Base-by-base conservation (phyloP, 2,329 filamentous ascomycete species). In the Aspergillus jensenii region DNA sequence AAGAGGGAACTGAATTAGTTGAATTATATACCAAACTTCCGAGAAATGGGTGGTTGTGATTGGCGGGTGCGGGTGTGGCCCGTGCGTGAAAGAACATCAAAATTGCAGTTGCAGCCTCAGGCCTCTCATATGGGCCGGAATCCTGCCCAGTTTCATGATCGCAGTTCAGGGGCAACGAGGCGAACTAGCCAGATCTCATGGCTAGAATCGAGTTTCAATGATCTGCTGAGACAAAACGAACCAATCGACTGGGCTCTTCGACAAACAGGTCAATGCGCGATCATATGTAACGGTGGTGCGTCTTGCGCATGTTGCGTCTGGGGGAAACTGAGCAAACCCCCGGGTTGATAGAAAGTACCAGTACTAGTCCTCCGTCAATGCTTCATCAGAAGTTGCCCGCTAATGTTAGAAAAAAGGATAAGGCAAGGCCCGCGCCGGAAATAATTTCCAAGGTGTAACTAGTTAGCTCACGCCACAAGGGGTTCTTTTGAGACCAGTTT, bases 11-110 rank as follows among this genome's bases (percentile, higher is more conserved):
- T 7, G 43, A 19, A 67, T 61, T 53, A 51, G 62, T 39, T 64
- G 63, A 21, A 17, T 54, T 69, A 70, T 71, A 71, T 62, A 40
- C 55, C 37, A 58, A 15, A 4, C 3, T 2, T 4, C 14, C 12
- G 4, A 47, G 9, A 1, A 23, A 33, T 19, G 15, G 2, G 31
- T 12, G 14, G 5, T 3, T 39, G 1, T 60, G 39, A 64, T 65
- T 65, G 57, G 56, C 14, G 4, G 45, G 19, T 47, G 41, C 33
- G 46, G 51, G 6, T 52, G 35, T 35, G 43, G 47, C n/a, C 46
- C 33, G 43, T 51, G 58, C 47, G 31, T 33, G 25, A 19, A 27
- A 27, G 58, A 59, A 58, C 52, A 60, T 33, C 54, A 62, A 53
- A 58, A 47, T n/a, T 40, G 37, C 37, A 40, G 12, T 9, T 1